Evolutionary conservation across 2,329 filamentous ascomycete genomes (phyloP).

Genomic region (Phialophora macrospora): DNA sequence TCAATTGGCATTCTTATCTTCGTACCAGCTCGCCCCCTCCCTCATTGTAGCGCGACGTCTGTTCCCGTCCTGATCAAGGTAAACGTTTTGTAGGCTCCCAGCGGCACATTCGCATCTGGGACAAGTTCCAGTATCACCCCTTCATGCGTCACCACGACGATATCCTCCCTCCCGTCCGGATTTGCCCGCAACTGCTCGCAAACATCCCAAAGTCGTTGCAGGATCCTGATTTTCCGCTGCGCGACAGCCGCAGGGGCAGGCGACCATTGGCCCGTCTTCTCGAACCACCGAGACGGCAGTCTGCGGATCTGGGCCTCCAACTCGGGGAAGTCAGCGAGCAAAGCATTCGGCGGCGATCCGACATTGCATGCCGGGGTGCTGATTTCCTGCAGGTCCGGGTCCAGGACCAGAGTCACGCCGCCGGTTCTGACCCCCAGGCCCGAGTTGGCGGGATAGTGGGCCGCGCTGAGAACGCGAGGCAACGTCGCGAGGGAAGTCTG

Average conservation of each 20-base stretch:
- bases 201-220: background rate
- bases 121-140: background rate
- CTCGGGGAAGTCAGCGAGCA: background rate
- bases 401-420: background rate
- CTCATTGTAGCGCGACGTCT: background rate
- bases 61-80: background rate
- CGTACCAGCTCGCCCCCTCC: background rate
- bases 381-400: background rate
- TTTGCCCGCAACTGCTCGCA: background rate
- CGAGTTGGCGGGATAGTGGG: background rate
- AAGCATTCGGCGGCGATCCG: background rate
- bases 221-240: background rate
- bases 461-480: background rate
- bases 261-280: background rate
- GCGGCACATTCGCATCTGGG: background rate
- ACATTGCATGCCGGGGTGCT: background rate
- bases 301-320: background rate
- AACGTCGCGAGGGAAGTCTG: background rate
- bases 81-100: background rate
- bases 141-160: constrained; percentile 1
- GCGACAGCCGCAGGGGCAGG: background rate
- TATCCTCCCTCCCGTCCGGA: background rate
- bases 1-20: background rate
- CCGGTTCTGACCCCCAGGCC: background rate
- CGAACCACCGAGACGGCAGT: background rate